Conservation (phyloP, 2,329 filamentous ascomycete genomes). For the Penicillium sp. region DNA sequence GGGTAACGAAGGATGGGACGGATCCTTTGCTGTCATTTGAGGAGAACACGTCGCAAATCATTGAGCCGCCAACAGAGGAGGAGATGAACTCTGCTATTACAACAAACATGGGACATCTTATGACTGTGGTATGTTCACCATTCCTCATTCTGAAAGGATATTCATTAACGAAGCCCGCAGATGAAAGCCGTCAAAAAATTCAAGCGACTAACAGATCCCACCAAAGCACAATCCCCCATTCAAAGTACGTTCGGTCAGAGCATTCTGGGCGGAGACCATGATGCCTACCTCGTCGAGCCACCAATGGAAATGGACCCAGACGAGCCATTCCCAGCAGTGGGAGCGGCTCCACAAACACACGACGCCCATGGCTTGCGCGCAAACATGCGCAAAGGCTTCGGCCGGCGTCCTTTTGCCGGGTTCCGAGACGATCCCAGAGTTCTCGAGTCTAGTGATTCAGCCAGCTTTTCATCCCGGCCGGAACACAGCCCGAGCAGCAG, state of each 20-base stretch:
- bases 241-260: constrained; percentile 42
- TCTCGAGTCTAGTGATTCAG: constrained; percentile 15
- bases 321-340: constrained; percentile 31
- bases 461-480: constrained; percentile 16
- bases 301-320: constrained; percentile 53
- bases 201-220: constrained; percentile 68
- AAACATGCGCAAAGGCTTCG: constrained; percentile 52
- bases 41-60: constrained; percentile 79
- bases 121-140: constrained; percentile 65
- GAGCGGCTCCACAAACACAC: constrained; percentile 15
- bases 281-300: constrained; percentile 57
- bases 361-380: constrained; percentile 43
- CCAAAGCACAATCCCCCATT: constrained; percentile 51
- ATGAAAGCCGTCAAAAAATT: constrained; percentile 91
- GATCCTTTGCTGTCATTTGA: constrained; percentile 77
- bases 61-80: constrained; percentile 82
- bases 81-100: constrained; percentile 92
- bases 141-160: not conserved
- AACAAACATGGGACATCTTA: constrained; percentile 78
- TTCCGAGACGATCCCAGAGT: constrained; percentile 12
- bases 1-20: constrained; percentile 79
- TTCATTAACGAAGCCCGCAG: constrained; percentile 41
- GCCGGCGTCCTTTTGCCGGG: constrained; percentile 53
- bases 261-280: constrained; percentile 57
- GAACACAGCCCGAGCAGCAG: constrained; percentile 17